Percentiles rank a stretch among this genome's conserved stretches.
These are phyloP conservation scores for Trichoderma breve DNA, from an alignment of 2,329 filamentous ascomycete species.

Conservation along the genomic window DNA sequence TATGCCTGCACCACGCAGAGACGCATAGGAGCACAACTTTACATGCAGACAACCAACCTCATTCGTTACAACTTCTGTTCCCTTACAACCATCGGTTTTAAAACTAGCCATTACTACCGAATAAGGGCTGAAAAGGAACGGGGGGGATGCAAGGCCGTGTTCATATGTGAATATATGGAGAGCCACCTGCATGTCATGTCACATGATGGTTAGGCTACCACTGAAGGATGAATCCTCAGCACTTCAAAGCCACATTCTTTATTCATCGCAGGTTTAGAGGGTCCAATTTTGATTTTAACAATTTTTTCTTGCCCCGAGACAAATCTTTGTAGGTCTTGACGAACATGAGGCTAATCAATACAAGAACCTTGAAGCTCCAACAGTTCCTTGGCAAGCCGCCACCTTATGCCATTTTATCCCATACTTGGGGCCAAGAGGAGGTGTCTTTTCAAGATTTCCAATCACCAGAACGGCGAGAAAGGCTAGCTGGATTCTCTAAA, in stretches of 20 bases:
- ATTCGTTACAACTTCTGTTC: too few species aligned
- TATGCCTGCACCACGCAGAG: too few species aligned
- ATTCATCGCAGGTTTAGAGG: fast-evolving
- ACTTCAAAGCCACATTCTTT: not conserved
- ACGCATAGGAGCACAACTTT: too few species aligned
- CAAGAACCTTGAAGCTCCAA: not conserved
- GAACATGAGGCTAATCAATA: not conserved
- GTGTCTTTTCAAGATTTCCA: not conserved
- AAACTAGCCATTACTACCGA: not conserved
- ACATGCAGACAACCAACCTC: too few species aligned
- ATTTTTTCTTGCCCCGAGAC: not conserved
- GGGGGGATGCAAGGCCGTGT: not conserved
- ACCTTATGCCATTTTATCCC: not conserved
- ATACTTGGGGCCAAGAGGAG: not conserved
- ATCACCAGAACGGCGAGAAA: not conserved
- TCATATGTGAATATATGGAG: not conserved
- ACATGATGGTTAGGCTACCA: not conserved
- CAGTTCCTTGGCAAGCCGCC: not conserved
- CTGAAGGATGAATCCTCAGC: not conserved
- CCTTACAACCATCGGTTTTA: not conserved
- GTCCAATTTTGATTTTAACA: fast-evolving
- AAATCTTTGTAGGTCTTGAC: not conserved
- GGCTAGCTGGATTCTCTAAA: not conserved
- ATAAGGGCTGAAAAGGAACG: not conserved
- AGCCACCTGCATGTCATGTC: not conserved